Evolutionary conservation across 805 yeast genomes (phyloP).

Genomic region (Saccharomycopsis microspora): DNA sequence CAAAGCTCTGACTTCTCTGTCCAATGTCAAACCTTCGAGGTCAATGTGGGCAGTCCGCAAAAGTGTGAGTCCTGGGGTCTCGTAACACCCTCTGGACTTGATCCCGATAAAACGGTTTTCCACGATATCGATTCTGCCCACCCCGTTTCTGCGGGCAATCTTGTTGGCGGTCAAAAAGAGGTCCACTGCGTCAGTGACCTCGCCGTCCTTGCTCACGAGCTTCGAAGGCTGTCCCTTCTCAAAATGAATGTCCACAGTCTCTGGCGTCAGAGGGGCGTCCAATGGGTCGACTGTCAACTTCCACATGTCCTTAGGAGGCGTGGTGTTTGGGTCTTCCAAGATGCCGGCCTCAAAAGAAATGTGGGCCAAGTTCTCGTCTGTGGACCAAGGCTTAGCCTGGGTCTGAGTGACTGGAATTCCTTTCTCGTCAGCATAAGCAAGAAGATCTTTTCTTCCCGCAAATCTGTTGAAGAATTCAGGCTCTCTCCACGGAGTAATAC

Average conservation of each 20-base stretch:
- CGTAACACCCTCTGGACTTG: slow-evolving; percentile 98
- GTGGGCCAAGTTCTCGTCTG: slow-evolving; percentile 98
- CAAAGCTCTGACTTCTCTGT: slow-evolving; percentile 93
- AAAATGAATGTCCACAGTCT: slow-evolving; percentile 73
- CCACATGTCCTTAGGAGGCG: slow-evolving; percentile 99
- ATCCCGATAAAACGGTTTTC: slow-evolving; percentile 98
- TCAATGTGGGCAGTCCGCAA: slow-evolving; percentile 93
- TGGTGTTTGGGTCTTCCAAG: slow-evolving; percentile 94
- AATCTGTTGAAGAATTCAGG: slow-evolving; percentile 90
- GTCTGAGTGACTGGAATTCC: slow-evolving; percentile 94
- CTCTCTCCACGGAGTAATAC: slow-evolving; percentile 99
- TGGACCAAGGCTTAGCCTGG: slow-evolving; percentile 98
- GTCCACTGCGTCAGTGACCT: slow-evolving; percentile 80
- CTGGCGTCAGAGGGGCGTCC: slow-evolving; percentile 92
- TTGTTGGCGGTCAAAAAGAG: slow-evolving; percentile 87
- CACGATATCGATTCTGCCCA: slow-evolving; percentile 97
- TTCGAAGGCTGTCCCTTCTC: slow-evolving; percentile 82
- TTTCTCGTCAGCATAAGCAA: slow-evolving; percentile 88
- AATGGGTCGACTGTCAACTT: slow-evolving; percentile 89
- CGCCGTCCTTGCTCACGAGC: slow-evolving; percentile 50
- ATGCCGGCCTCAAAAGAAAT: slow-evolving; percentile 99
- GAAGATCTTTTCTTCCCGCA: slow-evolving; percentile 94
- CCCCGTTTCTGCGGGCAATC: slow-evolving; percentile 98
- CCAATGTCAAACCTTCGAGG: slow-evolving; percentile 92
- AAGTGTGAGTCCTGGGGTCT: slow-evolving; percentile 95